Base-by-base conservation (phyloP, 768 basidiomycete genomes). In the Amanita jacksonii region DNA sequence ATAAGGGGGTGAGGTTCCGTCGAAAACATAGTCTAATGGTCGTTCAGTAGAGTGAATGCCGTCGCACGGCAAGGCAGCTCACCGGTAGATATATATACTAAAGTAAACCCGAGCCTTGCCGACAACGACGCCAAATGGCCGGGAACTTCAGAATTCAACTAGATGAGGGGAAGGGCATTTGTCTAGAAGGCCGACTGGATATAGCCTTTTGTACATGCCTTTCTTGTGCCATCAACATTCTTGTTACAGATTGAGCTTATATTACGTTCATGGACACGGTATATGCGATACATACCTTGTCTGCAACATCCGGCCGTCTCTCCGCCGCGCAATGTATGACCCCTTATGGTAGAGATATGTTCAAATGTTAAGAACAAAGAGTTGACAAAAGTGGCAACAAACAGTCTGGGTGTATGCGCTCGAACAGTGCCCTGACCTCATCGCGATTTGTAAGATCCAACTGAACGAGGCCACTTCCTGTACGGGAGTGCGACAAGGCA, bases 261-360 rank as follows among this genome's bases (percentile, higher is more conserved):
- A 20, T 24, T 3, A n/a, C 13, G 2, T 3, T 23, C 24, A 19
- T 8, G n/a, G 10, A 9, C 9, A 24, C 5, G 5, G 8, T 7
- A 18, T n/a, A n/a, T n/a, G n/a, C n/a, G n/a, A 18, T 25, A 58
- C 72, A 39, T 50, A 86, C 91, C 67, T 84, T 85, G 60, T 94
- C 89, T 45, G 90, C 92, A 9, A 89, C 85, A 57, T 97, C 92
- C 4, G 93, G 91, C 34, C 92, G 69, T 49, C 94, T 66, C 63
- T 98, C 93, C 2, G 94, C 94, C 10, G 94, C 94, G 55, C 92
- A 96, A 57, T 98, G 94, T 12, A 98, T 79, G 30, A 97, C 78
- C 79, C 84, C 82, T 85, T 18, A 16, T 15, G 13, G 56, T 54
- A 39, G 46, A 36, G 24, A n/a, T 13, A 31, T 40, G 34, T 32